Base-by-base conservation (phyloP, 1,284 basidiomycete species). In the Rhodotorula sp. region DNA sequence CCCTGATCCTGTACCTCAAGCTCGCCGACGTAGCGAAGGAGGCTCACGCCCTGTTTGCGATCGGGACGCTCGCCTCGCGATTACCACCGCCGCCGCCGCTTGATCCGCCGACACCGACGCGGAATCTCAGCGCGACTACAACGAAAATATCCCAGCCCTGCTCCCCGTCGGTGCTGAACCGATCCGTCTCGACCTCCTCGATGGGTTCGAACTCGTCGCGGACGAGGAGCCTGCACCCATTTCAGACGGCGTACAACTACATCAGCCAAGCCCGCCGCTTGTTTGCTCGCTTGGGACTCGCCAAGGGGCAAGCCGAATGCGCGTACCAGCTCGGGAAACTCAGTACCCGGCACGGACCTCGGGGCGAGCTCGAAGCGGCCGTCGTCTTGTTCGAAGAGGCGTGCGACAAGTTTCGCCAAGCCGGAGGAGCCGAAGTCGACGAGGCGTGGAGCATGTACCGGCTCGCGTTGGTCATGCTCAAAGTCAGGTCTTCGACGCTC, bases 401-500 rank as follows among this genome's bases (percentile, higher is more conserved):
- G 16, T 31, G 61, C 57, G 14, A 16, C 50, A 23, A 8, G 23
- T 49, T 66, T 14, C 47, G 38, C 14, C 10, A 19, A 16, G 45
- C 45, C 6, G 26, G 26, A 34, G 16, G 19, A 38, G 21, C 21
- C n/a, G 49, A 19, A 21, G 62, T 62, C 45, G 70, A 72, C 47
- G 67, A 69, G 47, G 70, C 70, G 0, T 72, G 70, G 70, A 19
- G 64, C 23, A 26, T 58, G 45, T 69, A 72, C 45, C 70, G 70
- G 55, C 58, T 69, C 26, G 64, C 67, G 38, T 62, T 72, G 52
- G 67, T 69, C 54, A 72, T 72, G 67, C 67, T 72, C 61, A 68
- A 68, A 28, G 59, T 64, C 28, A n/a, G 55, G 26, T 64, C 62
- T 23, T 43, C 52, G 15, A 12, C 48, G 16, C 66, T 67, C 66